phyloP scores from a whole-genome alignment of 1,139 yeast species.

The Geotrichum phurueaensis region DNA sequence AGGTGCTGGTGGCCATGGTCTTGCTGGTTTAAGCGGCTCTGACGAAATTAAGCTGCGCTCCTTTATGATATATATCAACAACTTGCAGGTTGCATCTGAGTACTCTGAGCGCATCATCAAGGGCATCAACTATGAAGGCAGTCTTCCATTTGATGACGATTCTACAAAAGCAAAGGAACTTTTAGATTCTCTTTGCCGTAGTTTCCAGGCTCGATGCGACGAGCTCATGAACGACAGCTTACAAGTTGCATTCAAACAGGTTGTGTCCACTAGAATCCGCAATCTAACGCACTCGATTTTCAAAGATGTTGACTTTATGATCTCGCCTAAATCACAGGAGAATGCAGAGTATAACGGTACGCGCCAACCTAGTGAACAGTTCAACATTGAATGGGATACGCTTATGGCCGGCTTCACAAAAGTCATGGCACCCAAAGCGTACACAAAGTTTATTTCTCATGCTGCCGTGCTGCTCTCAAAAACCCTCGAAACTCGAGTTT shows the following conservation, averaged over 20 bases:
- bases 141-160: constrained; percentile 55
- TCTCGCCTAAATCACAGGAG: constrained; percentile 33
- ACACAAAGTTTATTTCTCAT: constrained; percentile 47
- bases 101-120: constrained; percentile 48
- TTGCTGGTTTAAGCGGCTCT: constrained; percentile 26
- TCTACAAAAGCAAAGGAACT: constrained; percentile 41
- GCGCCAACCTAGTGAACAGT: constrained; percentile 26
- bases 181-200: constrained; percentile 32
- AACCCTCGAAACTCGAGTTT: constrained; percentile 60
- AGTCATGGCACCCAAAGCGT: constrained; percentile 47
- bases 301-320: constrained; percentile 43
- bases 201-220: constrained; percentile 40
- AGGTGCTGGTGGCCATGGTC: constrained; percentile 6
- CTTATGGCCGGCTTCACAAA: constrained; percentile 61
- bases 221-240: constrained; percentile 50
- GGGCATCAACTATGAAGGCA: constrained; percentile 35
- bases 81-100: constrained; percentile 52
- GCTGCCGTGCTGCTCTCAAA: constrained; percentile 47
- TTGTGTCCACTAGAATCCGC: constrained; percentile 47
- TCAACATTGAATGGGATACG: constrained; percentile 58
- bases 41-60: constrained; percentile 44
- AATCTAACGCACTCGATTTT: constrained; percentile 50
- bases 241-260: constrained; percentile 52
- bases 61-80: constrained; percentile 52
- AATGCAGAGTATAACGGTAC: constrained; percentile 31